phyloP scores from a whole-genome alignment of 768 basidiomycete species.

The Royoungia palumana region DNA sequence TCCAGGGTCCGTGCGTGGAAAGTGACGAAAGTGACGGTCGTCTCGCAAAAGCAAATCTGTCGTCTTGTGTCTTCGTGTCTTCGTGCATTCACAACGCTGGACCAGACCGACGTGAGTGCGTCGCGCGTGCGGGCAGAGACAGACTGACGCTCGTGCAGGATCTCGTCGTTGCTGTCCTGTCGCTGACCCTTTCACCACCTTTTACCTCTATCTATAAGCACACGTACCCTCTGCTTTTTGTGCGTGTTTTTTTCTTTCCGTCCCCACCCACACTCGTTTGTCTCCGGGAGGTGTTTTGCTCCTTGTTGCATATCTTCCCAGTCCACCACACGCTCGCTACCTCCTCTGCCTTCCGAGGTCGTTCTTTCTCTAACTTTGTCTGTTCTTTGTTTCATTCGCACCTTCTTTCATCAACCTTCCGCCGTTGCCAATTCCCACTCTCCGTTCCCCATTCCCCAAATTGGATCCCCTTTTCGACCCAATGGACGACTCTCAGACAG shows the following conservation, averaged over 20 bases:
- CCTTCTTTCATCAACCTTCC: conserved; percentile 37
- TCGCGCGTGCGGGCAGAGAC: background rate
- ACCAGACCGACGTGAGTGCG: conserved; percentile 29
- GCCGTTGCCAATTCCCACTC: conserved; percentile 49
- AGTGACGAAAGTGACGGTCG: conserved; percentile 23
- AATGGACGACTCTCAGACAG: conserved; percentile 76
- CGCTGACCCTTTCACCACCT: conserved; percentile 33
- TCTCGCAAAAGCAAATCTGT: no score
- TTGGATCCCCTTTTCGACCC: conserved; percentile 26
- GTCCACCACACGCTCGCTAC: conserved; percentile 46
- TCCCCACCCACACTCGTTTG: conserved; percentile 33
- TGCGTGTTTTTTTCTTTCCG: conserved; percentile 38
- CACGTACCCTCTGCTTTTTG: conserved; percentile 35
- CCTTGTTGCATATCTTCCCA: conserved; percentile 28
- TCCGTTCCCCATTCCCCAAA: conserved; percentile 35
- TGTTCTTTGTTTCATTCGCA: conserved; percentile 45
- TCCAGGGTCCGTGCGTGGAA: conserved; percentile 32
- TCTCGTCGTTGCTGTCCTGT: conserved; percentile 35
- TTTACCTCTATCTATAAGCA: conserved; percentile 40
- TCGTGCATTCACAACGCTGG: no score
- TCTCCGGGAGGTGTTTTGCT: conserved; percentile 20
- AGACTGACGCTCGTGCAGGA: conserved; percentile 19
- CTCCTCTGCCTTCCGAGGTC: conserved; percentile 33
- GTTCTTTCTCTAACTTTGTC: conserved; percentile 57
- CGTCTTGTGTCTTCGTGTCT: no score